Evolutionary conservation across 2,329 filamentous ascomycete genomes (phyloP).

Genomic region (Ophiostoma triangulosporum): DNA sequence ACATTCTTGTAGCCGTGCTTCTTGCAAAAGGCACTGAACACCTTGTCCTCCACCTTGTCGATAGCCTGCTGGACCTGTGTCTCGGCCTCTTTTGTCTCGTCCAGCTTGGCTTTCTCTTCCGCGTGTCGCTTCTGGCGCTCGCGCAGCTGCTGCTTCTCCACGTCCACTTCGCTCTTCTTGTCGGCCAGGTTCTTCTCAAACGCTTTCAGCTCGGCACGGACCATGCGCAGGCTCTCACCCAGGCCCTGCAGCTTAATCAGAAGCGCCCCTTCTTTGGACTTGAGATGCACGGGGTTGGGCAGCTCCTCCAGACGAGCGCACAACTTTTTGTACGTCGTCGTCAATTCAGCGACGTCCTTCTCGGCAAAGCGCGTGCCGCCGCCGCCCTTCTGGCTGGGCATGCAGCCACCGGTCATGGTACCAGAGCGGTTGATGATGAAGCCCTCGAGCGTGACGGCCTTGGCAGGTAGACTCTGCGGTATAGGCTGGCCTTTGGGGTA

Average conservation of each 20-base stretch:
- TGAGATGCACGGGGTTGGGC: constrained; percentile 63
- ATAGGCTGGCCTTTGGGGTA: too few relatives aligned
- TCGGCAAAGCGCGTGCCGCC: constrained; percentile 74
- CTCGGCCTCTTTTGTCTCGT: constrained; percentile 38
- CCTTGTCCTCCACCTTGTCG: constrained; percentile 69
- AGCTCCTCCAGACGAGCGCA: constrained; percentile 66
- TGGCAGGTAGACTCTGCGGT: constrained; percentile 79
- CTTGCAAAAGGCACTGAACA: constrained; percentile 77
- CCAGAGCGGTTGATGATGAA: constrained; percentile 94
- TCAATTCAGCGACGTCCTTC: constrained; percentile 79
- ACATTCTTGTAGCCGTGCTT: constrained; percentile 80
- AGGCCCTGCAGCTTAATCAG: constrained; percentile 68
- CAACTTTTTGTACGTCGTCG: constrained; percentile 59
- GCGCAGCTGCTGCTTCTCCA: constrained; percentile 57
- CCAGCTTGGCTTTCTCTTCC: constrained; percentile 56
- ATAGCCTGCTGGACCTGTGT: constrained; percentile 49
- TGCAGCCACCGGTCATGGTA: constrained; percentile 88
- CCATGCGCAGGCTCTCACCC: constrained; percentile 59
- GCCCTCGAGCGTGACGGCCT: constrained; percentile 90
- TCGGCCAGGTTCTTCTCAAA: constrained; percentile 73
- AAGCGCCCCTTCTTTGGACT: constrained; percentile 65
- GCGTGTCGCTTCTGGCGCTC: constrained; percentile 68
- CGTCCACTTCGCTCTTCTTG: constrained; percentile 69
- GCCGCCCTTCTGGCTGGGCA: constrained; percentile 57
- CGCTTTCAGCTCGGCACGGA: constrained; percentile 61